Percentiles rank a stretch among this genome's conserved stretches.
These are phyloP conservation scores for Bipolaris gigantea DNA, from an alignment of 2,329 filamentous ascomycete species.

Conservation along the genomic window DNA sequence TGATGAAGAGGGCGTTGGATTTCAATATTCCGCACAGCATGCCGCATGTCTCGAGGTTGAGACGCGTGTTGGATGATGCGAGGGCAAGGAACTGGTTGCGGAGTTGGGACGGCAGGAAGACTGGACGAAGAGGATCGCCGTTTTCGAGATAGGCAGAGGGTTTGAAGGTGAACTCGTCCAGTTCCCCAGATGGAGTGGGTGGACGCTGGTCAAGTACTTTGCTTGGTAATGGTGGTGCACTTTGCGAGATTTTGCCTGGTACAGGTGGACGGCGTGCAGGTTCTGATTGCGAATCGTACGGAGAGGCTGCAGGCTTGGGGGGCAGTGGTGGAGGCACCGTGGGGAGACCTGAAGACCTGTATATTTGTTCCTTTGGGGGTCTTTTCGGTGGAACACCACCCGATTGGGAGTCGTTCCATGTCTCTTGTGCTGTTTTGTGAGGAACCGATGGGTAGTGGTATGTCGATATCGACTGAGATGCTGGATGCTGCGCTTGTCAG, in stretches of 20 bases:
- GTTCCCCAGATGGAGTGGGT: constrained; percentile 42
- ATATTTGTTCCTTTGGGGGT: constrained; percentile 39
- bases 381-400: constrained; percentile 43
- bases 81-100: constrained; percentile 73
- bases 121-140: constrained; percentile 78
- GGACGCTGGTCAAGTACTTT: constrained; percentile 38
- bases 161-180: constrained; percentile 74
- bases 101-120: constrained; percentile 80
- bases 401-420: constrained; percentile 32
- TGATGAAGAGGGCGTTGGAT: constrained; percentile 92
- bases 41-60: constrained; percentile 90
- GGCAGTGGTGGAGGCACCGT: constrained; percentile 33
- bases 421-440: constrained; percentile 42
- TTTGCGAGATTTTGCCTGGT: constrained; percentile 34
- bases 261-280: constrained; percentile 28
- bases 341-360: constrained; percentile 26
- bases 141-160: constrained; percentile 89
- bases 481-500: constrained; percentile 29
- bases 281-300: constrained; percentile 15
- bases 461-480: constrained; percentile 32
- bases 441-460: constrained; percentile 53
- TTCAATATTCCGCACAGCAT: constrained; percentile 89
- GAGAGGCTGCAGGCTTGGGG: constrained; percentile 31
- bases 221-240: constrained; percentile 36
- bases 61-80: constrained; percentile 73